Evolutionary conservation across 257 asterid genomes (phyloP), one percentile per base, ranked within the genome.

Genomic region (Nicotiana tabacum): DNA sequence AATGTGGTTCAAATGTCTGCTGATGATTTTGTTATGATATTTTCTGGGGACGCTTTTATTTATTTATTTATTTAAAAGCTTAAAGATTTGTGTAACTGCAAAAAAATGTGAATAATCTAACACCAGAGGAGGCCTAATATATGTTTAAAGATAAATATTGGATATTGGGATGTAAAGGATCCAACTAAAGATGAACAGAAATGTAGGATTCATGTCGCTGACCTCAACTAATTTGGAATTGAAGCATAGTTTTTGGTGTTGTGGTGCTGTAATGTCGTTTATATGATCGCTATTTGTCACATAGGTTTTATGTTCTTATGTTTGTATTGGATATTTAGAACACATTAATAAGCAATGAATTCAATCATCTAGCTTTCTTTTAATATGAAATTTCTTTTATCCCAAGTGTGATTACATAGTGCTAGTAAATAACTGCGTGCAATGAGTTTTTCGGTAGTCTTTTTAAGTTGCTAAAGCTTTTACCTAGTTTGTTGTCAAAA

Each of bases 1-100:
- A 3, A 13, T 48, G 80, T 13, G 80, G n/a, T 74, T 74, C 79
- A 15, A 74, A 74, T 74, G 24, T 74, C 80, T 74, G 80, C 24
- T 21, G 37, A 46, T 24, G 78, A 6, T 43, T 72, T 55, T 24
- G 79, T 74, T 74, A 46, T 74, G 62, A 32, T 3, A 3, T 27
- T 48, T 74, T 21, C 62, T 43, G 51, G 43, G 79, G 43, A 74
- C 24, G 27, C 15, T 16, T 27, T 24, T 43, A 5, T 46, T 72
- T 72, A 8, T n/a, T 46, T 43, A 4, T n/a, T 46, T 43, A 4
- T 55, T 53, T 53, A 12, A 16, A 17, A 17, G 21, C 1, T 21
- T 48, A 24, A 60, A 24, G 61, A 48, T 46, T 24, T 48, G 15
- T 48, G 43, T 74, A 74, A 17, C 64, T 0, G n/a, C 24, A 58